A percentile compares a stretch with the other conserved stretches of the same genome.
These are phyloP conservation scores for Malus hybrid DNA, from an alignment of 331 rosid genomes.

Conservation along the genomic window DNA sequence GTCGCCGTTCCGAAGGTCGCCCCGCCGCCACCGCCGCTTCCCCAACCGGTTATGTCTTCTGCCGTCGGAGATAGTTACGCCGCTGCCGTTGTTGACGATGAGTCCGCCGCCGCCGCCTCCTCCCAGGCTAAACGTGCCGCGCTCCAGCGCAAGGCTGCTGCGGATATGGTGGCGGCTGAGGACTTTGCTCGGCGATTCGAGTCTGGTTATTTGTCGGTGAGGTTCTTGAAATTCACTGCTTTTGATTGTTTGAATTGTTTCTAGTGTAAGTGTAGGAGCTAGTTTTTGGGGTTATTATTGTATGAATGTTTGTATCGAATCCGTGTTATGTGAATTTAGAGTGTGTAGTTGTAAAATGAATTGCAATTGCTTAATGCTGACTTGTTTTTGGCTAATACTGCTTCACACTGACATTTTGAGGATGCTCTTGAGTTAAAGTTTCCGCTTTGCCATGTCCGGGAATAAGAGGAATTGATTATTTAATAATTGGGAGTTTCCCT, in stretches of 20 bases:
- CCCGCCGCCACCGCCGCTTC: constrained; percentile 25
- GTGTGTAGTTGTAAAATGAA: no score
- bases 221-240: constrained; percentile 13
- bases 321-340: not conserved
- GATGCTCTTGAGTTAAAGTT: not conserved
- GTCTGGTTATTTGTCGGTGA: constrained; percentile 70
- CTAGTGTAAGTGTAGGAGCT: not conserved
- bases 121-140: constrained; percentile 81
- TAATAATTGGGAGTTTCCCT: not conserved
- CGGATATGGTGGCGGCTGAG: constrained; percentile 95
- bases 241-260: not conserved
- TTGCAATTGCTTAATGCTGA: not conserved
- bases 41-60: constrained; percentile 14
- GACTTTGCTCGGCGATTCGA: constrained; percentile 89
- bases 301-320: not conserved
- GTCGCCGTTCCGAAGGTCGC: constrained; percentile 66
- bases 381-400: not conserved
- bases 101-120: constrained; percentile 48
- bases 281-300: not conserved
- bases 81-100: constrained; percentile 22
- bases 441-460: not conserved
- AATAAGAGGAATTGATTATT: not conserved
- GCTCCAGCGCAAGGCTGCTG: constrained; percentile 84
- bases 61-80: constrained; percentile 18
- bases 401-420: not conserved